These are phyloP conservation scores for Cercospora sp. DNA, from an alignment of 2,329 filamentous ascomycete genomes.

Conservation along the genomic window DNA sequence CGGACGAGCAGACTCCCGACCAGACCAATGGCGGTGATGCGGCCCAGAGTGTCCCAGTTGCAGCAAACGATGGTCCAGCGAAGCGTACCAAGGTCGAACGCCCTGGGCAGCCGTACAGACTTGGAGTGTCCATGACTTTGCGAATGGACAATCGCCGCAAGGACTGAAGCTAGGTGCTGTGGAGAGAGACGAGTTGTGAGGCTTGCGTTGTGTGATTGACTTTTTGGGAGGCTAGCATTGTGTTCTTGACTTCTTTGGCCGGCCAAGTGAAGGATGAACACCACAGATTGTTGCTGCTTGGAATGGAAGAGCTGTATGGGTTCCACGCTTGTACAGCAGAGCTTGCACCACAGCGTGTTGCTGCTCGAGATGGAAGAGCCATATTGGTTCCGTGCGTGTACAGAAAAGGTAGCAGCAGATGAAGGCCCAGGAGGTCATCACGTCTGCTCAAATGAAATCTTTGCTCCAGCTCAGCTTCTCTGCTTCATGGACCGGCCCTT, in stretches of 20 bases:
- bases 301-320: not conserved
- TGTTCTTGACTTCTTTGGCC: not conserved
- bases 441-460: not conserved
- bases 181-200: not conserved
- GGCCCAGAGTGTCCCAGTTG: not conserved
- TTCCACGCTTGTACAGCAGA: not conserved
- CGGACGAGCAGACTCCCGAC: not conserved
- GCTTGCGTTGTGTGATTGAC: not conserved
- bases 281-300: not conserved
- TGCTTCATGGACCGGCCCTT: not conserved
- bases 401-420: not conserved
- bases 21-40: not conserved
- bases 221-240: not conserved
- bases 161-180: not conserved
- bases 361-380: not conserved
- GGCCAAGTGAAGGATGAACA: not conserved
- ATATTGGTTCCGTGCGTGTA: not conserved
- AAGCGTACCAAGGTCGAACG: not conserved
- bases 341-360: not conserved
- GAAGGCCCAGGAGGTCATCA: not conserved
- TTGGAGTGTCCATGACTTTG: slow-evolving; percentile 5
- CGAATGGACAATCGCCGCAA: not conserved
- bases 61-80: not conserved
- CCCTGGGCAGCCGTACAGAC: not conserved
- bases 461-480: not conserved